A percentile compares a stretch with the other conserved stretches of the same genome.
Evolutionary conservation across 2,329 filamentous ascomycete genomes (phyloP).

Genomic region (Arthroderma uncinatum): DNA sequence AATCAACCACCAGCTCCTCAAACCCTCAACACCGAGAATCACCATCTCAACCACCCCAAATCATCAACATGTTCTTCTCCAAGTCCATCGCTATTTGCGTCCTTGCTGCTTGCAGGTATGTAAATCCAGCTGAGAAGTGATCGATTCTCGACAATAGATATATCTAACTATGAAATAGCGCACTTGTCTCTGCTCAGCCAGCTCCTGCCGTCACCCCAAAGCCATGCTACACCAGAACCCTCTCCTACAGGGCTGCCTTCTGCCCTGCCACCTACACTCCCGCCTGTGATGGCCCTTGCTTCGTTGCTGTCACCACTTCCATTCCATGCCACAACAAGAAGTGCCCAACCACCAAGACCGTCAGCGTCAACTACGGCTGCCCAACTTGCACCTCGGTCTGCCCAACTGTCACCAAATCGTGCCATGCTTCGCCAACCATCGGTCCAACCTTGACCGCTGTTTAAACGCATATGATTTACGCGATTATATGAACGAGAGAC

Average conservation of each 20-base stretch:
- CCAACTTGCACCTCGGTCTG: constrained; percentile 11
- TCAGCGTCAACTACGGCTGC: constrained; percentile 10
- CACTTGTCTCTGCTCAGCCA: neutral
- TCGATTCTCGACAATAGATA: neutral
- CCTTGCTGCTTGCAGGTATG: neutral
- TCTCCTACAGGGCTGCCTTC: neutral
- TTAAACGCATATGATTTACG: neutral
- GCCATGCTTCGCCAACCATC: neutral
- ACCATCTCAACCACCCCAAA: neutral
- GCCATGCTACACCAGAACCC: constrained; percentile 1
- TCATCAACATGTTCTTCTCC: constrained; percentile 3
- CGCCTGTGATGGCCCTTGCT: constrained; percentile 3
- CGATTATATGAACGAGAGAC: neutral
- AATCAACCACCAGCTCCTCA: neutral
- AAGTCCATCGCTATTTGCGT: neutral
- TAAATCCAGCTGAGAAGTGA: neutral
- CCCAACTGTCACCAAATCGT: constrained; percentile 11
- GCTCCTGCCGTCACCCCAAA: neutral
- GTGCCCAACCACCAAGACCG: constrained; percentile 9
- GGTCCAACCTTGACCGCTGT: neutral
- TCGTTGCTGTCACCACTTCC: constrained; percentile 10
- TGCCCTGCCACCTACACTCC: constrained; percentile 3
- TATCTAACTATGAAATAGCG: neutral
- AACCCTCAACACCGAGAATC: neutral
- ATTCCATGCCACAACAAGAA: constrained; percentile 11